Evolutionary conservation across 768 basidiomycete genomes (phyloP), one percentile per base, ranked within the genome.

Genomic region (Tylopilus intermedius): DNA sequence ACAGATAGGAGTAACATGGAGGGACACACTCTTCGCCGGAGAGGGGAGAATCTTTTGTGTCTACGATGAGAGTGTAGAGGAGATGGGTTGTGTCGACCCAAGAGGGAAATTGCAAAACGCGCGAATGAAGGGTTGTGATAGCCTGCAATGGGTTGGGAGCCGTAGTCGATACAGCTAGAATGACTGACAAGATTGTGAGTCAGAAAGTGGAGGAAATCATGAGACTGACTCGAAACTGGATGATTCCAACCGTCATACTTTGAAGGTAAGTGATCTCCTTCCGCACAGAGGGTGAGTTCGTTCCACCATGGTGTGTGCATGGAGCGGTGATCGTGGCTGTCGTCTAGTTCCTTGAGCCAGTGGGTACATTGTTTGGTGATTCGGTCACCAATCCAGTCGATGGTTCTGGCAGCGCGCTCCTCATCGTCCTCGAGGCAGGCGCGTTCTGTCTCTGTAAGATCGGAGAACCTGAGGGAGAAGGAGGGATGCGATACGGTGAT

Each of bases 181-280:
- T 83, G 49, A 91, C 90, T 93, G 60, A 30, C 40, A 48, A 51
- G 3, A 38, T 48, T n/a, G 44, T 56, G 53, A 61, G 47, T 44
- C 29, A 50, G 56, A 47, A 37, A 49, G 21, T 35, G 47, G 56
- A 51, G 10, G 54, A 49, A 33, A 61, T 15, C 27, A 45, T 8
- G 37, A 33, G 45, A 77, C 87, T 53, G 63, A 92, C 90, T 70
- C 22, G 90, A 82, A 44, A 83, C 80, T 45, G 90, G 90, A 70
- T 93, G 90, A 62, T 91, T 93, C 90, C 90, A 93, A 44, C 81
- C 86, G 62, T 93, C 90, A 1, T 71, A 64, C 63, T 76, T 83
- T 32, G 79, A 80, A 9, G 90, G 90, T 9, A 84, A 74, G 66
- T 81, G 76, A 62, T 92, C 88, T 0, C 87, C 88, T 64, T 92